Conservation (phyloP, 306 rosid genomes). For the Rosa multiflora region DNA sequence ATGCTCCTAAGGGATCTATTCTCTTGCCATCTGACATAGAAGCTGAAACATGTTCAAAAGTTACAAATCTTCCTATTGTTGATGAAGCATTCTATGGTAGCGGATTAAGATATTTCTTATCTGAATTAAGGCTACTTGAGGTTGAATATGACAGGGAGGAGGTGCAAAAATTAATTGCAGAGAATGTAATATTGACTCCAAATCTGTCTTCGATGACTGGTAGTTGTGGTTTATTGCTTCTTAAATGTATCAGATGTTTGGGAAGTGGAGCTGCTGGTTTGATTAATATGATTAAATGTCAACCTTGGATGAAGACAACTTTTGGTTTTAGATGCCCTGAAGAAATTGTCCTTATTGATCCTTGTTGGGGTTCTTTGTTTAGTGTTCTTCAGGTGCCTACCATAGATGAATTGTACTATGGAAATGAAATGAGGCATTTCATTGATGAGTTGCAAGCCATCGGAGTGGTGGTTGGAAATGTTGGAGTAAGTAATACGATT, state of each 20-base stretch:
- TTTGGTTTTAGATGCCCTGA: conserved; percentile 19
- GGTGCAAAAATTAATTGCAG: conserved; percentile 19
- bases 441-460: conserved; percentile 8
- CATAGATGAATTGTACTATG: conserved; percentile 25
- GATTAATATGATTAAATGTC: background rate
- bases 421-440: background rate
- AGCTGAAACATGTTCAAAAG: conserved; percentile 1
- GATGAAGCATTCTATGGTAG: conserved; percentile 17
- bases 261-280: background rate
- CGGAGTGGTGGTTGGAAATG: conserved; percentile 26
- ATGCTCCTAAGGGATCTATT: conserved; percentile 21
- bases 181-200: conserved; percentile 9
- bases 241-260: conserved; percentile 12
- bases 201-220: conserved; percentile 9
- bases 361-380: conserved; percentile 20
- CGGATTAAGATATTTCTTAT: conserved; percentile 9
- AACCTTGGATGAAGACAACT: conserved; percentile 21
- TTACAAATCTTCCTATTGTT: conserved; percentile 16
- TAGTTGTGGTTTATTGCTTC: conserved; percentile 9
- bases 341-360: conserved; percentile 13
- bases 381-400: conserved; percentile 17
- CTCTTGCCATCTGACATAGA: conserved; percentile 8
- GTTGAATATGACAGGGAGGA: background rate
- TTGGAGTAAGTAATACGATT: conserved; percentile 2
- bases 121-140: conserved; percentile 22